These are phyloP conservation scores for Alternaria ethzedia DNA, from an alignment of 2,329 filamentous ascomycete genomes.

Conservation along the genomic window DNA sequence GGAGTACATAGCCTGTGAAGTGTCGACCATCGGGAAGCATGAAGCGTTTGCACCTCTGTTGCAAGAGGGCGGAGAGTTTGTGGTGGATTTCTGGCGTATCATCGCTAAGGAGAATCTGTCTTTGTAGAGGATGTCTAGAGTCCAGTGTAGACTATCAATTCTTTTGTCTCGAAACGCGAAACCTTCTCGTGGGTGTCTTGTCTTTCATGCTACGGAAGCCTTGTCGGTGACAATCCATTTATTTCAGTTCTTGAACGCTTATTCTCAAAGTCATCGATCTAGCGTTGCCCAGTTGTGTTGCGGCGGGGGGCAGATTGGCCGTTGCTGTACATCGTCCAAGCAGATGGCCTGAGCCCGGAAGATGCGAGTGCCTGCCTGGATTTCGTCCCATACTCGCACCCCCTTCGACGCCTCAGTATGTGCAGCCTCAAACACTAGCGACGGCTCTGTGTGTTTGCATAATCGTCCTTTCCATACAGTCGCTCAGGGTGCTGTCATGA, in stretches of 20 bases:
- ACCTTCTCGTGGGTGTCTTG: background rate
- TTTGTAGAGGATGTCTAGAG: background rate
- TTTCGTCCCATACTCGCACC: background rate
- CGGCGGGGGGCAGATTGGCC: background rate
- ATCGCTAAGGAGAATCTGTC: background rate
- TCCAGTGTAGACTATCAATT: fast-evolving
- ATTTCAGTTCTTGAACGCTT: background rate
- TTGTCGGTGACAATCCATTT: background rate
- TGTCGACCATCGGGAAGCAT: constrained; percentile 22
- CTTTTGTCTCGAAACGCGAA: background rate
- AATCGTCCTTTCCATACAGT: background rate
- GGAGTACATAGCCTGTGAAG: constrained; percentile 30
- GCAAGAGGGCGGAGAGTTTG: constrained; percentile 36
- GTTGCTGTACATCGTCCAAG: background rate
- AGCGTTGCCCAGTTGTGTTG: background rate
- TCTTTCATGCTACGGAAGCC: background rate
- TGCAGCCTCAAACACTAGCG: background rate
- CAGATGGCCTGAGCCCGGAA: too few species aligned
- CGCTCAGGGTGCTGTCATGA: constrained; percentile 40
- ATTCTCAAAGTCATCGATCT: background rate
- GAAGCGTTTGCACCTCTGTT: constrained; percentile 24
- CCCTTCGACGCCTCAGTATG: background rate
- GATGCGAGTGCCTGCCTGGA: background rate
- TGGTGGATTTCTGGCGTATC: constrained; percentile 22
- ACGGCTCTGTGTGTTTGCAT: background rate